A percentile compares a stretch with the other conserved stretches of the same genome.
phyloP scores from a whole-genome alignment of 345 rosid species.

The Stellera chamaejasme region DNA sequence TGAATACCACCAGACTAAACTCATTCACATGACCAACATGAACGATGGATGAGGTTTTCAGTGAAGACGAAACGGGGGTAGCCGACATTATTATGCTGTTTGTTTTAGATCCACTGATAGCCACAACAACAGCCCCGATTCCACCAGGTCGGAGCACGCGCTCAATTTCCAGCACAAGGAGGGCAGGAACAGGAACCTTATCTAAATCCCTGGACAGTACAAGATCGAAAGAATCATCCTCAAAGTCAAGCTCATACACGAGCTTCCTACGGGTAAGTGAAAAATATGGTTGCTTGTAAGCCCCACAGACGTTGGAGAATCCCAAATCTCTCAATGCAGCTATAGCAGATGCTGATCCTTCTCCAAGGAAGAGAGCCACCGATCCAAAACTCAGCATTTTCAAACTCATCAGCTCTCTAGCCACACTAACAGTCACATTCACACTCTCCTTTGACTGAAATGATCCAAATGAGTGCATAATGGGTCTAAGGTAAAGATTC shows the following conservation, averaged over 20 bases:
- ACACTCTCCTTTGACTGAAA: constrained; percentile 32
- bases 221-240: constrained; percentile 56
- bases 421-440: constrained; percentile 33
- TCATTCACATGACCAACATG: constrained; percentile 45
- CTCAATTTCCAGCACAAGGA: constrained; percentile 68
- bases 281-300: constrained; percentile 32
- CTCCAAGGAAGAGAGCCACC: constrained; percentile 64
- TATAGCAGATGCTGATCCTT: constrained; percentile 45
- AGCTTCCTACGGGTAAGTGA: constrained; percentile 44
- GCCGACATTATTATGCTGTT: constrained; percentile 59
- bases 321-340: constrained; percentile 47
- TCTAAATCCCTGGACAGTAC: constrained; percentile 55
- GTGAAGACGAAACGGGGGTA: constrained; percentile 50
- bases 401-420: constrained; percentile 37
- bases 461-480: constrained; percentile 27
- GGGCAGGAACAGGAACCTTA: constrained; percentile 50
- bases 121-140: constrained; percentile 59
- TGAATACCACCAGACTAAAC: constrained; percentile 57
- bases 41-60: constrained; percentile 54
- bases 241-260: constrained; percentile 36
- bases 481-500: constrained; percentile 3
- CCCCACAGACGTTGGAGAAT: constrained; percentile 37
- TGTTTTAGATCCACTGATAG: constrained; percentile 18
- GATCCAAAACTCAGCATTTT: constrained; percentile 31
- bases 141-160: constrained; percentile 67